phyloP scores from a whole-genome alignment of 371 early-diverging fungal genomes.

The Fennellomyces sp. region DNA sequence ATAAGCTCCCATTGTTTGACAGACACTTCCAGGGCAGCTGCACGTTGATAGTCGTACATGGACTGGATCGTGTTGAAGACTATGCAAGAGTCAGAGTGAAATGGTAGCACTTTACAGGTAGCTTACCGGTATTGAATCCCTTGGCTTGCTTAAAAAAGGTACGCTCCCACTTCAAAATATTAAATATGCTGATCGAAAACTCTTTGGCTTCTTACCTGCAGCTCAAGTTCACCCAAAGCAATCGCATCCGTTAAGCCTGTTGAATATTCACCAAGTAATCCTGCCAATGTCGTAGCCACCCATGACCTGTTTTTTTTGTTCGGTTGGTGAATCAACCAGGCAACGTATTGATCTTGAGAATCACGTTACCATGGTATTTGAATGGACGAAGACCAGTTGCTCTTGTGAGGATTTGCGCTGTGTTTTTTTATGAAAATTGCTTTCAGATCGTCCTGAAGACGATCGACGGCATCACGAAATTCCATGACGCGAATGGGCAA shows the following conservation, averaged over 20 bases:
- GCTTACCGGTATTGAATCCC: slow-evolving; percentile 9
- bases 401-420: not conserved
- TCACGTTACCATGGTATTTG: slow-evolving; percentile 20
- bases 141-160: not conserved
- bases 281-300: slow-evolving; percentile 21
- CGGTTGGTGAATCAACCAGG: too few relatives aligned
- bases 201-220: slow-evolving; percentile 8
- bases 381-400: not conserved
- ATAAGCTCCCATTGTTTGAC: slow-evolving; percentile 13
- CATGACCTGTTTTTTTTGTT: slow-evolving; percentile 22
- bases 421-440: not conserved
- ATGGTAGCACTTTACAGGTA: not conserved
- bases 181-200: too few relatives aligned
- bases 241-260: slow-evolving; percentile 19
- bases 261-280: slow-evolving; percentile 16
- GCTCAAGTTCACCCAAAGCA: slow-evolving; percentile 17
- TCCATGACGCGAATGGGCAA: too few relatives aligned
- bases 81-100: not conserved
- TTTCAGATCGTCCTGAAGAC: slow-evolving; percentile 8
- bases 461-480: slow-evolving; percentile 20
- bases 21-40: slow-evolving; percentile 12
- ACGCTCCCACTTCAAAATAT: slow-evolving; percentile 20
- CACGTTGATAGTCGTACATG: slow-evolving; percentile 11
- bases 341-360: too few relatives aligned
- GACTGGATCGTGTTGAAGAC: slow-evolving; percentile 12